Base-by-base conservation (phyloP, 768 basidiomycete genomes). In the Pulveroboletus frians region DNA sequence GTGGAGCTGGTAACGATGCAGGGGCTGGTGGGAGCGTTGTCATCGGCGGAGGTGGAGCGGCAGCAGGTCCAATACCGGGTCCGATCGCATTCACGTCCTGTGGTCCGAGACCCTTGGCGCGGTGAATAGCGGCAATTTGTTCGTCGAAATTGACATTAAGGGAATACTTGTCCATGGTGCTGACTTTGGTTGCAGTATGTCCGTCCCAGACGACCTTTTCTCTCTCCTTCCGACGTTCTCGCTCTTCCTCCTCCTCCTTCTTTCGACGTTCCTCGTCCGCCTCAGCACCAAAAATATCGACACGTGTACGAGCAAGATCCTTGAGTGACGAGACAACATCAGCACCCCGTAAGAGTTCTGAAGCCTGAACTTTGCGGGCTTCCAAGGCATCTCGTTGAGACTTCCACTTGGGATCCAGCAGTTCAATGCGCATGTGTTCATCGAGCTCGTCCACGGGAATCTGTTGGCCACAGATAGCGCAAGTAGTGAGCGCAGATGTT, bases 201-300 rank as follows among this genome's bases (percentile, higher is more conserved):
- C 96, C 96, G 69, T 98, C 96, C 96, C 96, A 99, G 42, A 97
- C 90, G 57, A 91, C 88, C 65, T 89, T 93, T 70, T 98, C 96
- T 65, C 84, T 81, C 66, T 95, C 94, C 65, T 83, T 87, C 55
- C 92, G 76, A 61, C 79, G 80, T 53, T 84, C 81, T 47, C 81
- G 76, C 61, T 92, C 89, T 53, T 87, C 86, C 43, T 92, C 92
- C 55, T 96, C 94, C 59, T 93, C 88, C 40, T 76, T 78, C 69
- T 84, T 88, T 53, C 92, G 79, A 50, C 85, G 78, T 56, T 94
- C 93, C 62, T 97, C 95, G 62, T 95, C 95, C 45, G 81, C 85
- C 60, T 92, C 91, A 1, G 86, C 90, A 67, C 93, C 92, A 69
- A 99, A 99, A 56, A 99, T 88, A 72, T 99, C 95, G 54, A 92